Evolutionary conservation across 352 stramenopile species (phyloP), one percentile per base, ranked within the genome.

Genomic region (Pythium aristosporum): DNA sequence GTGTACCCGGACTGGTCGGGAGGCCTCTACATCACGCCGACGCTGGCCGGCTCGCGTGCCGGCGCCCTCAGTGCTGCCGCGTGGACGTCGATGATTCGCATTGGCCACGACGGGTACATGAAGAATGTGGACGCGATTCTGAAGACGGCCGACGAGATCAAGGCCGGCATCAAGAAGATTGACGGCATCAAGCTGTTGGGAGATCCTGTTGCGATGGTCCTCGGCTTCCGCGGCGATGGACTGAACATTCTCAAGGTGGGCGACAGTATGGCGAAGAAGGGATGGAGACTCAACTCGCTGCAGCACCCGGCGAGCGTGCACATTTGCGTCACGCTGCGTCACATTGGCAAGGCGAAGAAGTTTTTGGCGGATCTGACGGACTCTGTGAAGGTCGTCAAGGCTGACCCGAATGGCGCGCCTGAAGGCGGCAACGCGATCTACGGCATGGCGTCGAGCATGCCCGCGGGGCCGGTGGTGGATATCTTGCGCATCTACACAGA

Each of bases 1-100:
- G 91, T 89, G 61, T 99, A 96, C 72, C 71, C 94, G 5, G 80
- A 97, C 68, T 99, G 96, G 97, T 97, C 95, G 0, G 97, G 97
- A 20, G 97, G 97, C 21, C 73, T 99, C 8, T 99, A 99, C 71
- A 87, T 88, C 13, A 99, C 96, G 13, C 96, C 96, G 2, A 98
- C 93, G 32, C 90, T 98, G 53, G 82, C 86, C 9, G 88, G 88
- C 42, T 91, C 76, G 15, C 82, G 88, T 34, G 74, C 84, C 23
- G 88, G 88, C 16, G 87, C 86, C 16, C 64, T 94, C 21, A 96
- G 88, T 21, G 88, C 88, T 41, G 80, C 85, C 15, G 83, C 82
- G 20, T 96, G 88, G 88, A 81, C 84, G 36, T 91, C 86, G 7
- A 91, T 96, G 79, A 87, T 96, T 41, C 85, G 87, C 34, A 72